Percentiles rank a stretch among this genome's conserved stretches.
Evolutionary conservation across 441 rosid species (phyloP).

Genomic region (Metrosideros polymorpha): DNA sequence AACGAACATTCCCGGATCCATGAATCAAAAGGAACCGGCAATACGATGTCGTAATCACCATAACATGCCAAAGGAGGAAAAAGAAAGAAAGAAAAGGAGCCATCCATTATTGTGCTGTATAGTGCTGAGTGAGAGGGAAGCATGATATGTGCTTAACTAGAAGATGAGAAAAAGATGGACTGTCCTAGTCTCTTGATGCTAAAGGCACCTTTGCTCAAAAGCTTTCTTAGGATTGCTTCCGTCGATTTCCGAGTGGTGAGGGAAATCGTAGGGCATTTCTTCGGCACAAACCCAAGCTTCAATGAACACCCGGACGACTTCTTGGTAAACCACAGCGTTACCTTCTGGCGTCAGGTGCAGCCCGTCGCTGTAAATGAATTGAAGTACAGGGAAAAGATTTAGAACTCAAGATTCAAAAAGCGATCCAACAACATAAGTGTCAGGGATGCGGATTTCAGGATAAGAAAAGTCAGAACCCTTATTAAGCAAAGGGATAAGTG

Average conservation of each 20-base stretch:
- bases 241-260: conserved; percentile 63
- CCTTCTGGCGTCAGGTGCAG: conserved; percentile 78
- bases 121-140: background rate
- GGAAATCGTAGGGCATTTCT: conserved; percentile 81
- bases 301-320: conserved; percentile 43
- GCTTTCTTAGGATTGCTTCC: conserved; percentile 57
- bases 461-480: background rate
- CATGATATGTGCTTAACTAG: background rate
- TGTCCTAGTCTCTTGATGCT: background rate
- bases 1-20: background rate
- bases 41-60: background rate
- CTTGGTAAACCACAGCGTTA: conserved; percentile 52
- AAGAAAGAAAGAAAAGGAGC: background rate
- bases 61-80: background rate
- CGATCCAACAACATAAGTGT: background rate
- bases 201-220: conserved; percentile 44
- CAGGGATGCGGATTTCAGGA: background rate
- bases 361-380: conserved; percentile 51
- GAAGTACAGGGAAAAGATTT: background rate
- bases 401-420: background rate
- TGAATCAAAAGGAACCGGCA: background rate
- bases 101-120: background rate
- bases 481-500: too few species aligned
- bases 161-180: background rate
- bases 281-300: conserved; percentile 66